Percentiles rank a stretch among this genome's conserved stretches.
Evolutionary conservation across 2,329 filamentous ascomycete species (phyloP).

Genomic region (Teratosphaeria gauchensis): DNA sequence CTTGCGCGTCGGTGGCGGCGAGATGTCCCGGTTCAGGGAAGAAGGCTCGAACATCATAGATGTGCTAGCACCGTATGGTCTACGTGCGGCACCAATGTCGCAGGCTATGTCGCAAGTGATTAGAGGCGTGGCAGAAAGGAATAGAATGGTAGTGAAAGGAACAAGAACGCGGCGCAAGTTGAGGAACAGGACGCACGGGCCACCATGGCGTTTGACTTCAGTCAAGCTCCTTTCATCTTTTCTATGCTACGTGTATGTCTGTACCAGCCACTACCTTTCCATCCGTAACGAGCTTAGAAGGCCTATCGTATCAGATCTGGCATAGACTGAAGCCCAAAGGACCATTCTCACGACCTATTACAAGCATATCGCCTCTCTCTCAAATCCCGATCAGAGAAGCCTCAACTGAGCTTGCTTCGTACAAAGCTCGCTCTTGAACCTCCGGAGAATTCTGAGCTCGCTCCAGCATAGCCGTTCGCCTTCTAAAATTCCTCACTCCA

Average conservation of each 20-base stretch:
- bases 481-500: background rate
- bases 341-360: background rate
- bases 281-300: no score
- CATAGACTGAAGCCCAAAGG: background rate
- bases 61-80: no score
- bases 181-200: no score
- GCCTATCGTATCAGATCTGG: no score
- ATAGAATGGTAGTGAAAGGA: no score
- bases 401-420: background rate
- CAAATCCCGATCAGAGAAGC: background rate
- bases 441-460: background rate
- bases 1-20: slow-evolving; percentile 21
- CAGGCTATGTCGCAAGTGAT: background rate
- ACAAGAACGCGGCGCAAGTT: no score
- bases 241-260: no score
- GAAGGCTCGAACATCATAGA: background rate
- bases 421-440: background rate
- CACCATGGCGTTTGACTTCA: no score
- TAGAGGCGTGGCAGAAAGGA: background rate
- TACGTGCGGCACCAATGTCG: no score
- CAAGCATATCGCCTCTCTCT: background rate
- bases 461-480: background rate
- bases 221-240: no score
- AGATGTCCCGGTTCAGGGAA: slow-evolving; percentile 19
- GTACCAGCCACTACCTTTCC: no score